These are phyloP conservation scores for Vinca major DNA, from an alignment of 305 asterid genomes.

Conservation along the genomic window DNA sequence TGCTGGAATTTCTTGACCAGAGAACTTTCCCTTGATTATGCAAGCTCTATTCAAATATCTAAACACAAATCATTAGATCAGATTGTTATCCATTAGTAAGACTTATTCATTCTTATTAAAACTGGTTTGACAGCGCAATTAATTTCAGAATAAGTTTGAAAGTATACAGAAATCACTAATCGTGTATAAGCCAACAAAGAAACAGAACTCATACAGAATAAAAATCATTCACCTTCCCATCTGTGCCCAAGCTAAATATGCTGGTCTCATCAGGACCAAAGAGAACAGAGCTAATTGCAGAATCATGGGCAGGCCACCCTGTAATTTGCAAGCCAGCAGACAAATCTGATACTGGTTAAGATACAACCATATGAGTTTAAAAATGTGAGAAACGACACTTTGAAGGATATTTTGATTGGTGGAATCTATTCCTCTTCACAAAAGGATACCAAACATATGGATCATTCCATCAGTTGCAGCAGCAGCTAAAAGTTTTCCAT, in stretches of 20 bases:
- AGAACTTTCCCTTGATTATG: slow-evolving; percentile 87
- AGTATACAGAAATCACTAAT: slow-evolving; percentile 6
- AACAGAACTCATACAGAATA: slow-evolving; percentile 18
- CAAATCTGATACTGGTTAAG: slow-evolving; percentile 72
- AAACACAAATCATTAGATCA: slow-evolving; percentile 27
- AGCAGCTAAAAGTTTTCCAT: slow-evolving; percentile 96
- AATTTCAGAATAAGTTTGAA: not conserved
- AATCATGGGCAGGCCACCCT: slow-evolving; percentile 98
- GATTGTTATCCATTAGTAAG: slow-evolving; percentile 17
- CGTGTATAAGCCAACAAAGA: slow-evolving; percentile 16
- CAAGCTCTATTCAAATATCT: slow-evolving; percentile 96
- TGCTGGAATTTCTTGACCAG: slow-evolving; percentile 87
- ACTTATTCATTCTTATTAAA: slow-evolving; percentile 3
- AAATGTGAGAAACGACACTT: slow-evolving; percentile 4
- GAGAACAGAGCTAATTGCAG: slow-evolving; percentile 76
- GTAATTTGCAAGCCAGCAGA: slow-evolving; percentile 93
- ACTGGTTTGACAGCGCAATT: not conserved
- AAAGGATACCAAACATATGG: slow-evolving; percentile 97
- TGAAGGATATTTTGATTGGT: not conserved
- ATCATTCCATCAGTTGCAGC: slow-evolving; percentile 96
- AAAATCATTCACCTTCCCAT: slow-evolving; percentile 70
- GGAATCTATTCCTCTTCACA: not conserved
- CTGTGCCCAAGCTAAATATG: slow-evolving; percentile 82
- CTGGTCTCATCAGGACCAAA: slow-evolving; percentile 98
- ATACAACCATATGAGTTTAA: slow-evolving; percentile 9